These are phyloP conservation scores for Salix viminalis DNA, from an alignment of 345 rosid species.

Conservation along the genomic window DNA sequence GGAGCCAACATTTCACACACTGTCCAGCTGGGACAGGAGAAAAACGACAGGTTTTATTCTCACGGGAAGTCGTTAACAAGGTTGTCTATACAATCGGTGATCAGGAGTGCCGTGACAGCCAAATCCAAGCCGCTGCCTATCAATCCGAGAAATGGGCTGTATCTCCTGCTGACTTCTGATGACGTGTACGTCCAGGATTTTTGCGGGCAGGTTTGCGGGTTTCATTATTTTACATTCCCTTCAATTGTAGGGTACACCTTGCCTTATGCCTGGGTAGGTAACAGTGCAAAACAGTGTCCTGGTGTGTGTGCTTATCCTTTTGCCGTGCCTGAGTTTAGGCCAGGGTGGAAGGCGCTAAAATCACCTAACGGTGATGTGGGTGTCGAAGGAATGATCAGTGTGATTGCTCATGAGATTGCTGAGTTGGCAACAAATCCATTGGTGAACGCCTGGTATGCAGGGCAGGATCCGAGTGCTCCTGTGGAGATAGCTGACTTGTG, in stretches of 20 bases:
- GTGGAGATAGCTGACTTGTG: constrained; percentile 94
- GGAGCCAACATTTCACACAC: constrained; percentile 33
- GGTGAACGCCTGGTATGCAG: constrained; percentile 97
- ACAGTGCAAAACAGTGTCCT: constrained; percentile 81
- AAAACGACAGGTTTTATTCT: constrained; percentile 85
- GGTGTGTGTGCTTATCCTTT: constrained; percentile 95
- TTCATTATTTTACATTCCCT: constrained; percentile 95
- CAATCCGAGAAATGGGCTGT: constrained; percentile 67
- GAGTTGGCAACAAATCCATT: constrained; percentile 93
- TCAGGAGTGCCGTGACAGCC: constrained; percentile 69
- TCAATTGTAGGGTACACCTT: constrained; percentile 88
- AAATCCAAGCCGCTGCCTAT: constrained; percentile 62
- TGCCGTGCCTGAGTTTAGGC: constrained; percentile 61
- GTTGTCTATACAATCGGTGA: constrained; percentile 77
- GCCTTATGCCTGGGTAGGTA: constrained; percentile 98
- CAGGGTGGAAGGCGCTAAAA: constrained; percentile 62
- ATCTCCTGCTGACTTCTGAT: constrained; percentile 71
- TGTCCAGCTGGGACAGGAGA: constrained; percentile 56
- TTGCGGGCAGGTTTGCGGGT: constrained; percentile 90
- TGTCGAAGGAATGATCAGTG: constrained; percentile 94
- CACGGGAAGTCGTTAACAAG: constrained; percentile 86
- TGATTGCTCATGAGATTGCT: constrained; percentile 89
- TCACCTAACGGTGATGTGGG: constrained; percentile 86
- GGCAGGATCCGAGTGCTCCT: constrained; percentile 78
- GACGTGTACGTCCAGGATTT: constrained; percentile 96